phyloP scores from a whole-genome alignment of 2,329 filamentous ascomycete genomes.

The Plectosphaerella plurivora region DNA sequence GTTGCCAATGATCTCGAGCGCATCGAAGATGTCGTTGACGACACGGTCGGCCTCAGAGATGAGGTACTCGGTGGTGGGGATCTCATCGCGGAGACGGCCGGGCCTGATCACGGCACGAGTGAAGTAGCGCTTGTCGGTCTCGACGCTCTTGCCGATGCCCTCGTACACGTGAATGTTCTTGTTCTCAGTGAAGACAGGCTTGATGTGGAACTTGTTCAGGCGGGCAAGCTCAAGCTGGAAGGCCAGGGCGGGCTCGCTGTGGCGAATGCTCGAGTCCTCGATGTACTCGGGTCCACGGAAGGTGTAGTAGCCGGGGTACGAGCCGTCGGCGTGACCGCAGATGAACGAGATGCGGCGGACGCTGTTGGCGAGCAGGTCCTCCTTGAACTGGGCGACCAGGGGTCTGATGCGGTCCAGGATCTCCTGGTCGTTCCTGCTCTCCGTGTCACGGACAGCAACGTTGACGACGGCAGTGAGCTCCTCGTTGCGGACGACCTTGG shows the following conservation, averaged over 20 bases:
- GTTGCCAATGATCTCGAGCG: slow-evolving; percentile 96
- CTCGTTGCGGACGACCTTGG: slow-evolving; percentile 54
- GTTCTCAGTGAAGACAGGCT: slow-evolving; percentile 98
- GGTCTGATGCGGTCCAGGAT: slow-evolving; percentile 69
- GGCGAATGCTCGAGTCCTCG: slow-evolving; percentile 93
- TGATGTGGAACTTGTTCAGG: slow-evolving; percentile 95
- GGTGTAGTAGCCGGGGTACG: slow-evolving; percentile 95
- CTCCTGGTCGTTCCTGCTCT: slow-evolving; percentile 77
- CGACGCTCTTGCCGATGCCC: slow-evolving; percentile 87
- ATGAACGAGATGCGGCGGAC: slow-evolving; percentile 94
- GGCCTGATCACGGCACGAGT: slow-evolving; percentile 92
- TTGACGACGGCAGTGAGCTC: slow-evolving; percentile 92
- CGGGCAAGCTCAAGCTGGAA: slow-evolving; percentile 97
- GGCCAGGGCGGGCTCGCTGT: slow-evolving; percentile 91
- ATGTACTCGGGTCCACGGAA: slow-evolving; percentile 89
- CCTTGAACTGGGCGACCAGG: slow-evolving; percentile 75
- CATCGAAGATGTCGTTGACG: slow-evolving; percentile 96
- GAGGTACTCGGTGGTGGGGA: slow-evolving; percentile 96
- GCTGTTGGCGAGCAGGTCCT: slow-evolving; percentile 74
- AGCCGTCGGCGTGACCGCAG: slow-evolving; percentile 88
- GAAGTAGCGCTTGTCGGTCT: slow-evolving; percentile 98
- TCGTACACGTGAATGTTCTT: slow-evolving; percentile 99
- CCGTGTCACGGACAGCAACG: slow-evolving; percentile 83
- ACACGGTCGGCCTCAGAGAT: slow-evolving; percentile 95
- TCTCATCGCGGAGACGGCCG: slow-evolving; percentile 91